Evolutionary conservation across 1,284 basidiomycete genomes (phyloP), one percentile per base, ranked within the genome.

Genomic region (Stygiomarasmius scandens): DNA sequence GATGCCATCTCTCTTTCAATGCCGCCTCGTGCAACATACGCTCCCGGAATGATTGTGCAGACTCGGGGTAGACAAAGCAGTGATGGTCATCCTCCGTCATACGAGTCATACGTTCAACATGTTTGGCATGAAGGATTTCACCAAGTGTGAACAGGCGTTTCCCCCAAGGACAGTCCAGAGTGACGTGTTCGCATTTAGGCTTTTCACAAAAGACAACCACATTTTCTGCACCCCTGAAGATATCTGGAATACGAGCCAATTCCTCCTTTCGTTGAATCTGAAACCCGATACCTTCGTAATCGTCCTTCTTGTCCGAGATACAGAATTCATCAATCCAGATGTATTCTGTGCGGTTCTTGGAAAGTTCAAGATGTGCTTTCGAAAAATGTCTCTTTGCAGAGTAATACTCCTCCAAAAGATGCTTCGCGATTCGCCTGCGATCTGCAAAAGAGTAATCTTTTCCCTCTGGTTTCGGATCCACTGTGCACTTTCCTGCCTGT

Each of bases 271-370:
- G 41, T 29, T 53, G 57, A 46, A 8, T 27, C 19, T 11, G 22
- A 12, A 56, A 55, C 34, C 11, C 41, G 23, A 66, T 64, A 49
- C 50, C 25, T 29, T 20, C 49, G 29, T 50, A 23, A 20, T 51
- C 58, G 34, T 10, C 14, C 0, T n/a, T 16, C 10, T 58, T 55
- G 27, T 62, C 52, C 3, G 63, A 61, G 16, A 67, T 56, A 48
- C 67, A 67, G 38, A 66, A 65, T 38, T 67, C 67, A 38, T 69
- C 66, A 20, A 69, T 23, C 67, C 66, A 68, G 19, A 69, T 56
- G 46, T 59, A 67, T 29, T 64, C 61, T 14, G 32, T 61, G 36
- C 54, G 24, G 27, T 55, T 22, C 25, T 23, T 20, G 29, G 10
- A 10, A 23, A 8, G 9, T 14, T 48, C 6, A 43, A 12, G 11